Evolutionary conservation across 306 rosid species (phyloP).

Genomic region (Dicorynia guianensis): DNA sequence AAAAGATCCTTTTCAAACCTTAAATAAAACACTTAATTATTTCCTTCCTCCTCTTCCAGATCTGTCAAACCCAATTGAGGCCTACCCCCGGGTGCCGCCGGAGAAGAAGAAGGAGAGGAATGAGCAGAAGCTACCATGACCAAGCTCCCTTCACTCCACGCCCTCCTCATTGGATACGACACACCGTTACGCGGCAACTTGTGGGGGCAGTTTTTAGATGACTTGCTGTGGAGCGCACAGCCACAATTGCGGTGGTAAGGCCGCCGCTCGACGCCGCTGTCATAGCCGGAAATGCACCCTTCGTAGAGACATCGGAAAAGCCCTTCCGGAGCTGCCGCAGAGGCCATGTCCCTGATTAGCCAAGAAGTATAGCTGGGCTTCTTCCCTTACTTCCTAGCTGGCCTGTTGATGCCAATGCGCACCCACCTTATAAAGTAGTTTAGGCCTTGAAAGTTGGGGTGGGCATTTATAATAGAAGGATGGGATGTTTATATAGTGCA

Average conservation of each 20-base stretch:
- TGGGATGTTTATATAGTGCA: constrained; percentile 6
- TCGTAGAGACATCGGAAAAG: constrained; percentile 57
- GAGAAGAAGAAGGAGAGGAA: constrained; percentile 46
- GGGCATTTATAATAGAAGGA: not conserved
- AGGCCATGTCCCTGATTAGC: constrained; percentile 39
- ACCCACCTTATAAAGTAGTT: not conserved
- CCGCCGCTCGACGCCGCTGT: constrained; percentile 61
- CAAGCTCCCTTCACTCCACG: constrained; percentile 74
- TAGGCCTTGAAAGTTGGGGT: not conserved
- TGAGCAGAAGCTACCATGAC: constrained; percentile 41
- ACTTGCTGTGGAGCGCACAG: constrained; percentile 46
- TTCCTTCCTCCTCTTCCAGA: constrained; percentile 20
- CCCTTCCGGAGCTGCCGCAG: constrained; percentile 55
- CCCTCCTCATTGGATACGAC: constrained; percentile 64
- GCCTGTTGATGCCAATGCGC: not conserved
- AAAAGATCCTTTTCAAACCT: constrained; percentile 12
- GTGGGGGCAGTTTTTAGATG: constrained; percentile 25
- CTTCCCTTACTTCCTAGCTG: not conserved
- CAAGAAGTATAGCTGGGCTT: not conserved
- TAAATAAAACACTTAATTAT: constrained; percentile 31
- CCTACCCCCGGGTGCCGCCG: not conserved
- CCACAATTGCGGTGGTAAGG: constrained; percentile 68
- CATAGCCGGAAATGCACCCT: constrained; percentile 54
- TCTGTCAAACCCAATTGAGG: constrained; percentile 35
- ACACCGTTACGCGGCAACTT: constrained; percentile 36